phyloP scores from a whole-genome alignment of 2,329 filamentous ascomycete species.

The Pseudogymnoascus sp. region DNA sequence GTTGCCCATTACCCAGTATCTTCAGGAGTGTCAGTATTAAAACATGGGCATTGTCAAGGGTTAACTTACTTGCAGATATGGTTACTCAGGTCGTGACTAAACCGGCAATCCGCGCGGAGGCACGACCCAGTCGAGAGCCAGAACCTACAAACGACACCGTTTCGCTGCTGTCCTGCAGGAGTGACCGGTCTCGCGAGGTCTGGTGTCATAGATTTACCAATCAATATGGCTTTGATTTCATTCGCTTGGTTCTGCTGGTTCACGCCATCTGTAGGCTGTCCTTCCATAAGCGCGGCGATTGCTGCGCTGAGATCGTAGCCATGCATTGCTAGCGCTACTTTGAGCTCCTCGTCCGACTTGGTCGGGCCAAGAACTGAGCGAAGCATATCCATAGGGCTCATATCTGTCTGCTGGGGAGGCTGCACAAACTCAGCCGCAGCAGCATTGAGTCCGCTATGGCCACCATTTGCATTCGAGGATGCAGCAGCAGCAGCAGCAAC shows the following conservation, averaged over 20 bases:
- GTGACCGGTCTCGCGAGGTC: slow-evolving; percentile 65
- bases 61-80: slow-evolving; percentile 88
- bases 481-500: slow-evolving; percentile 72
- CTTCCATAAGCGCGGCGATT: slow-evolving; percentile 80
- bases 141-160: slow-evolving; percentile 92
- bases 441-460: slow-evolving; percentile 64
- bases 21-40: slow-evolving; percentile 6
- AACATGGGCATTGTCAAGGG: slow-evolving; percentile 4
- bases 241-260: slow-evolving; percentile 37
- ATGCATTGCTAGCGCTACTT: slow-evolving; percentile 78
- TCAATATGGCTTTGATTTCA: slow-evolving; percentile 60
- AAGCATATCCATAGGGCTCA: slow-evolving; percentile 97
- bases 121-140: slow-evolving; percentile 94
- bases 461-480: slow-evolving; percentile 50
- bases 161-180: slow-evolving; percentile 68
- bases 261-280: slow-evolving; percentile 45
- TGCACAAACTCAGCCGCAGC: slow-evolving; percentile 72
- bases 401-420: slow-evolving; percentile 61
- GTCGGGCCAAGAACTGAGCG: slow-evolving; percentile 87
- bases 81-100: slow-evolving; percentile 91
- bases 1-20: slow-evolving; percentile 93
- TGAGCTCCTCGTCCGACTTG: slow-evolving; percentile 88
- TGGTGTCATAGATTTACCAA: slow-evolving; percentile 83
- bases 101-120: slow-evolving; percentile 88
- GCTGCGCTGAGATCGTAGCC: slow-evolving; percentile 91